Evolutionary conservation across 768 basidiomycete genomes (phyloP).

Genomic region (Boletus huronensis): DNA sequence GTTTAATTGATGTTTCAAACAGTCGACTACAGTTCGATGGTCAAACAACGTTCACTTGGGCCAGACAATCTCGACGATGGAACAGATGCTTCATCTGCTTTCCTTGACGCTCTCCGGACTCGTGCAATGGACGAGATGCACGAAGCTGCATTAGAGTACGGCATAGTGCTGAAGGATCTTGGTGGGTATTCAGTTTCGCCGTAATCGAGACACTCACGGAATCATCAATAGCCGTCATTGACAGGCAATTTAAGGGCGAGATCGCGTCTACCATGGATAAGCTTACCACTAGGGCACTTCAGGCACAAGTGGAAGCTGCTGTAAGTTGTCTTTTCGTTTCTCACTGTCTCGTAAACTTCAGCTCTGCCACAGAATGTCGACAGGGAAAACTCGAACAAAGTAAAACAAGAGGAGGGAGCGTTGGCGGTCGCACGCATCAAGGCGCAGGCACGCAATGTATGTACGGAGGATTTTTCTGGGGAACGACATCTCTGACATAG

Average conservation of each 20-base stretch:
- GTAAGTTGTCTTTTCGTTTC: conserved; percentile 36
- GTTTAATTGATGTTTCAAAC: background rate
- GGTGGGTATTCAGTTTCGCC: conserved; percentile 37
- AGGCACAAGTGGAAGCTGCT: conserved; percentile 85
- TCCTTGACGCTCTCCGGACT: conserved; percentile 76
- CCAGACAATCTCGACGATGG: conserved; percentile 73
- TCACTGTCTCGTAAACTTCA: background rate
- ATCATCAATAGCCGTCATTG: conserved; percentile 65
- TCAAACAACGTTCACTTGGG: conserved; percentile 77
- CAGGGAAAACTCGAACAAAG: conserved; percentile 82
- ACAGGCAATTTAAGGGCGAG: conserved; percentile 86
- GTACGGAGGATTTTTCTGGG: conserved; percentile 3
- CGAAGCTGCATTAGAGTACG: conserved; percentile 76
- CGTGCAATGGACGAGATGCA: conserved; percentile 88
- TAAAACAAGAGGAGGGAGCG: conserved; percentile 81
- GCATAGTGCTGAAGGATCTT: conserved; percentile 78
- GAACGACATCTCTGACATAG: conserved; percentile 6
- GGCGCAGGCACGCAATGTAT: conserved; percentile 54
- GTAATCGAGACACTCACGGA: conserved; percentile 1
- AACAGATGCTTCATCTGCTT: conserved; percentile 66
- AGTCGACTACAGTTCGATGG: conserved; percentile 60
- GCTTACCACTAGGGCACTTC: conserved; percentile 76
- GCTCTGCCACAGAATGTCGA: conserved; percentile 61
- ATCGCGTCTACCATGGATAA: conserved; percentile 85
- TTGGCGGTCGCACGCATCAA: conserved; percentile 75